These are phyloP conservation scores for Phytophthora cactorum DNA, from an alignment of 352 stramenopile species.

Conservation along the genomic window DNA sequence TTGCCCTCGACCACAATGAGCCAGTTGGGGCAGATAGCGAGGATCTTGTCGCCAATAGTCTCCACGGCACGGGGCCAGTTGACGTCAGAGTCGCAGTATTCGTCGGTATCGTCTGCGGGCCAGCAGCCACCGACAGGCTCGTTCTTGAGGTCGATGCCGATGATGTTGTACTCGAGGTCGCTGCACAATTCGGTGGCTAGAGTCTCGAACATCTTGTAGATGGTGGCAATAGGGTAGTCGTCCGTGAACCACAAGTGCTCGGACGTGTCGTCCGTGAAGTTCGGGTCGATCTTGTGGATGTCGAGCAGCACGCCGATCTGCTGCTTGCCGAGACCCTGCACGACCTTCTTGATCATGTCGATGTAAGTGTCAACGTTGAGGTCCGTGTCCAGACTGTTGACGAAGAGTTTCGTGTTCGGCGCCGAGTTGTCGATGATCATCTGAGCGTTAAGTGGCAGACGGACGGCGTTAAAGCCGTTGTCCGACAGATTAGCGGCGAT, in stretches of 20 bases:
- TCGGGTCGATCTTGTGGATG: conserved; percentile 86
- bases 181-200: conserved; percentile 72
- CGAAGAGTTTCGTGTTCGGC: conserved; percentile 68
- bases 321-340: conserved; percentile 82
- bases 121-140: conserved; percentile 78
- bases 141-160: conserved; percentile 87
- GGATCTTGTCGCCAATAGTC: conserved; percentile 65
- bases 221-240: conserved; percentile 52
- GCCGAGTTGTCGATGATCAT: conserved; percentile 79
- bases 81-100: conserved; percentile 52
- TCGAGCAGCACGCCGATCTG: conserved; percentile 84
- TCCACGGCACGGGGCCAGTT: conserved; percentile 83
- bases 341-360: conserved; percentile 86
- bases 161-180: conserved; percentile 85
- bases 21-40: conserved; percentile 79
- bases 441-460: conserved; percentile 82
- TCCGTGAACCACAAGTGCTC: conserved; percentile 80
- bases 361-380: conserved; percentile 79
- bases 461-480: conserved; percentile 80
- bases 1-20: conserved; percentile 77
- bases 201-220: conserved; percentile 78
- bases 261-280: conserved; percentile 71
- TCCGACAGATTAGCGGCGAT: conserved; percentile 69
- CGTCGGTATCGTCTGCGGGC: conserved; percentile 60
- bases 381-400: conserved; percentile 64